Evolutionary conservation across 2,329 filamentous ascomycete genomes (phyloP), one percentile per base, ranked within the genome.

Genomic region (Paracoccidioides lutzii): DNA sequence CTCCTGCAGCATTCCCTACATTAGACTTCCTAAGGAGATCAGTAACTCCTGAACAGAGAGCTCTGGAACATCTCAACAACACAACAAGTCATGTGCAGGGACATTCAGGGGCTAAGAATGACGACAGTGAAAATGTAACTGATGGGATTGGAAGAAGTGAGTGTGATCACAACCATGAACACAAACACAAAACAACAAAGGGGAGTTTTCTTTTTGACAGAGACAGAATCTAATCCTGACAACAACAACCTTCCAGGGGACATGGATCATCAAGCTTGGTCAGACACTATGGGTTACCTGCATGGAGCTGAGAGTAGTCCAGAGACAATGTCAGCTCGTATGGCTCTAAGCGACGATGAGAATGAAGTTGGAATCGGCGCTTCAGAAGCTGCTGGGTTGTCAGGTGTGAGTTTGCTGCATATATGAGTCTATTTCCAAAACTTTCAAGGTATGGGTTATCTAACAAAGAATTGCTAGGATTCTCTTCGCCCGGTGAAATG

Each of bases 1-100:
- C 67, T 44, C 68, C 72, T 45, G 73, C 73, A 38, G 69, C 67
- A 5, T 75, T 75, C 55, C 73, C 73, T 28, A 73, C 69, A 6
- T 55, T 73, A 15, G 63, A 68, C 33, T 5, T 1, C 22, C 43
- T 22, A 12, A 43, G 22, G 30, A 35, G 22, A 28, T 33, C 15
- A 37, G 15, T 35, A 6, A 9, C 5, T 12, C 7, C 33, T 7
- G n/a, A 7, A 9, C 32, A 50, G 33, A n/a, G 38, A 38, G 4
- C 5, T 22, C 7, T 12, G 22, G n/a, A 9, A n/a, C 22, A 33
- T 38, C 38, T 15, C n/a, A 50, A 33, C 6, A 14, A 38, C 33
- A 50, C 9, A n/a, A 15, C 12, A 48, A 14, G 30, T 14, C 15
- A 8, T 28, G 33, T 50, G 30, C 30, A 35, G 30, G 45, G 22